Base-by-base conservation (phyloP, 768 basidiomycete species). In the Zangia roseola region DNA sequence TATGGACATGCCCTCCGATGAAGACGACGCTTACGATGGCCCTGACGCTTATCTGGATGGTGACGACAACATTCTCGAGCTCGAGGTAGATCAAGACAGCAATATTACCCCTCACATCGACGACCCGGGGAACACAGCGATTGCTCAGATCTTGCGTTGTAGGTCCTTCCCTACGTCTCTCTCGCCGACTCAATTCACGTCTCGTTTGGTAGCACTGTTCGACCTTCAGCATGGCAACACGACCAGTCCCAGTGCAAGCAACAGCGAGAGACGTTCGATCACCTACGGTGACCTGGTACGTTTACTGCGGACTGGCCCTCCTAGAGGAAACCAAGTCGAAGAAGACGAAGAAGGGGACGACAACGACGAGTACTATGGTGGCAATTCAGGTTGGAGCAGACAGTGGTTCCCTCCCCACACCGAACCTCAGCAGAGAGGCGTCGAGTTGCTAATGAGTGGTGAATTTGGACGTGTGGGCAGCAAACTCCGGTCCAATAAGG, bases 401-500 rank as follows among this genome's bases (percentile, higher is more conserved):
- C 26, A 58, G 52, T 76, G 70, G 71, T 74, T 66, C 48, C 60
- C 66, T 25, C 53, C 69, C 37, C 72, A 77, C 20, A 80, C 67
- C 17, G 77, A 84, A 49, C 86, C 90, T 6, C 79, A 85, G 64
- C 57, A 78, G 43, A 74, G 70, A 26, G 92, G 92, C 3, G 58
- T 83, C 14, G 73, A 79, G 35, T 73, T 95, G 12, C 74, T 91
- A 10, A 77, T 78, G 55, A 76, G 83, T 56, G 92, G 92, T 39
- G 88, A 93, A 45, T 95, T 93, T 65, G 91, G 91, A 16, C 69
- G 79, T 49, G 72, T 89, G 28, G 71, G 73, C 30, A 67, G 73
- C 46, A 83, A 83, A 61, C 61, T 75, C 13, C 72, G 68, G 53
- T 66, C 70, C 26, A 70, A 72, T 38, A 69, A 65, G 24, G 69